Evolutionary conservation across 2,329 filamentous ascomycete genomes (phyloP).

Genomic region (Fusarium sp.): DNA sequence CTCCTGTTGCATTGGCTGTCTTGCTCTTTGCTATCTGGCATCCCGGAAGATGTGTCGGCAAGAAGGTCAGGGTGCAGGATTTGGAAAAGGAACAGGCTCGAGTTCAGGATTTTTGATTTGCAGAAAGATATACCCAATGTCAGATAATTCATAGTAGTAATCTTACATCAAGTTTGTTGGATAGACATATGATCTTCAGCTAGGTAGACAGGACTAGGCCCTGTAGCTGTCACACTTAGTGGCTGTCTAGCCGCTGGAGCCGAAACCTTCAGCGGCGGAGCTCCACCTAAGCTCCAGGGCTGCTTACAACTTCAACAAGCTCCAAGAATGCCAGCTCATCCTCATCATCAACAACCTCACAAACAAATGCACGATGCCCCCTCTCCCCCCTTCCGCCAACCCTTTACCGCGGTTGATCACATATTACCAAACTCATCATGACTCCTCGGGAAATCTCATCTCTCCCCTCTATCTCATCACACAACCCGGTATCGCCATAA

Average conservation of each 20-base stretch:
- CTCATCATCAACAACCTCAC: not conserved
- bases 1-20: conserved; percentile 61
- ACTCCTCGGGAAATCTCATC: conserved; percentile 54
- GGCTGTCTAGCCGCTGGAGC: conserved; percentile 13
- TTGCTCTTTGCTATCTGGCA: conserved; percentile 52
- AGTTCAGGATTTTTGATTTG: conserved; percentile 24
- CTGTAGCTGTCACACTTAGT: conserved; percentile 9
- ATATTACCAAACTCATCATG: conserved; percentile 66
- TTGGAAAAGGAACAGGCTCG: conserved; percentile 27
- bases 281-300: conserved; percentile 15
- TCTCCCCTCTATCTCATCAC: conserved; percentile 63
- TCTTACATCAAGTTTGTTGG: not conserved
- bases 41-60: conserved; percentile 44
- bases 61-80: conserved; percentile 32
- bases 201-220: not conserved
- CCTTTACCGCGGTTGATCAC: conserved; percentile 59
- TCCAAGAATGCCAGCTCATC: conserved; percentile 1
- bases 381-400: conserved; percentile 40
- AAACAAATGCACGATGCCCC: conserved; percentile 41
- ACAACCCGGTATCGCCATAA: conserved; percentile 61
- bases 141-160: not conserved
- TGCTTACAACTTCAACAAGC: not conserved
- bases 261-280: not conserved
- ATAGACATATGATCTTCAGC: not conserved
- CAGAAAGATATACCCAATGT: not conserved